phyloP scores from a whole-genome alignment of 257 asterid genomes.

The Forsythia viridissima region DNA sequence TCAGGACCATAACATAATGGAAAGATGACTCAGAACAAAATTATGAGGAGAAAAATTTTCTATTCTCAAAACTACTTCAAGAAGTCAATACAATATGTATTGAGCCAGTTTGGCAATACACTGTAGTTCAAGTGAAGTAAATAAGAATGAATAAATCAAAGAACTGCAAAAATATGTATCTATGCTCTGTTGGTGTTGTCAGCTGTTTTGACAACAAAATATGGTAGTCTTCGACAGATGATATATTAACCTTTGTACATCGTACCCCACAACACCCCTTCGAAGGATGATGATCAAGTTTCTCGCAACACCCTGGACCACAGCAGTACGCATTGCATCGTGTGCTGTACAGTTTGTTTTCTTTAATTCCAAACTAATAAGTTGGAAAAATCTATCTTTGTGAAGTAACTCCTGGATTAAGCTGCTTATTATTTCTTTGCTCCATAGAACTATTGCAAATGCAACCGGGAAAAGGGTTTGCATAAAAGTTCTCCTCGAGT shows the following conservation, averaged over 20 bases:
- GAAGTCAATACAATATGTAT: neutral
- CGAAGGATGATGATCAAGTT: neutral
- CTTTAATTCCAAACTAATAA: neutral
- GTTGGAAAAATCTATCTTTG: slow-evolving; percentile 35
- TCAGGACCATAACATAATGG: neutral
- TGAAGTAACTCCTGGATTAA: slow-evolving; percentile 38
- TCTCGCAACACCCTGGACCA: neutral
- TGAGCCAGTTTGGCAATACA: neutral
- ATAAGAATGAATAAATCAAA: neutral
- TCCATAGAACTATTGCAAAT: slow-evolving; percentile 50
- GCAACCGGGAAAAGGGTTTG: slow-evolving; percentile 93
- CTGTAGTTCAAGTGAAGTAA: neutral
- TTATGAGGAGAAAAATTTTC: neutral
- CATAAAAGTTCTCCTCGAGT: slow-evolving; percentile 89
- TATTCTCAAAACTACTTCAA: neutral
- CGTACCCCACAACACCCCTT: neutral
- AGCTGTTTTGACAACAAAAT: neutral
- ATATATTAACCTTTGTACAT: neutral
- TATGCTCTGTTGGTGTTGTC: neutral
- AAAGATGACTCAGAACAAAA: neutral
- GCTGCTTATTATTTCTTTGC: slow-evolving; percentile 20
- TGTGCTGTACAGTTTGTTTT: neutral
- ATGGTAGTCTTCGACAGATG: neutral
- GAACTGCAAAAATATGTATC: neutral
- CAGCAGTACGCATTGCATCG: neutral